These are phyloP conservation scores for Hymenoscyphus salicellus DNA, from an alignment of 2,329 filamentous ascomycete species.

Conservation along the genomic window DNA sequence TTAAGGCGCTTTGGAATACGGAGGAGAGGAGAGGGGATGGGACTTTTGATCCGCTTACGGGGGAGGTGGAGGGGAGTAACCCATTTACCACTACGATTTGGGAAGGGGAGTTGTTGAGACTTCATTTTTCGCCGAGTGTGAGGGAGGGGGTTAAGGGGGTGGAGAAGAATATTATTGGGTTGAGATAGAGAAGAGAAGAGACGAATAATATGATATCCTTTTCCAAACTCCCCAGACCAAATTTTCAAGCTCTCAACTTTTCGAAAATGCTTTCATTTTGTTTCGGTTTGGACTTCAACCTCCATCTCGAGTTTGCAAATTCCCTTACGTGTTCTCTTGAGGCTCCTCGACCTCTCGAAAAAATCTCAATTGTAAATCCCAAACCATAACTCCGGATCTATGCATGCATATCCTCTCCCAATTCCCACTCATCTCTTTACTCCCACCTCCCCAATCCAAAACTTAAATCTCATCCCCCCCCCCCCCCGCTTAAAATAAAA, in stretches of 20 bases:
- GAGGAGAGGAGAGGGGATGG: constrained; percentile 93
- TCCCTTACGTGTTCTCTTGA: no score
- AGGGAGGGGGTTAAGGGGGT: constrained; percentile 68
- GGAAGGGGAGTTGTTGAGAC: constrained; percentile 84
- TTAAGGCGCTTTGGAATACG: constrained; percentile 86
- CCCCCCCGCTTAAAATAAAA: not conserved
- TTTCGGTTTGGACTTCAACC: no score
- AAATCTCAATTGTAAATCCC: no score
- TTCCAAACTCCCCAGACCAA: not conserved
- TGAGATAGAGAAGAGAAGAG: constrained; percentile 23
- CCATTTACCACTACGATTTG: constrained; percentile 87
- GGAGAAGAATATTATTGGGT: constrained; percentile 54
- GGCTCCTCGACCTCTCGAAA: no score
- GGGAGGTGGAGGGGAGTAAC: constrained; percentile 80
- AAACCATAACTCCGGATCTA: no score
- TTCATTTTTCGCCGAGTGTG: constrained; percentile 84
- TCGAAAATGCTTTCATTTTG: no score
- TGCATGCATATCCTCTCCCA: no score
- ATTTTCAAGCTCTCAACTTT: no score
- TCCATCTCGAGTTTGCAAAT: no score
- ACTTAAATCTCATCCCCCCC: not conserved
- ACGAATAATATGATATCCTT: not conserved
- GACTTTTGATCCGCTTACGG: constrained; percentile 69
- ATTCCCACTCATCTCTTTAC: not conserved
- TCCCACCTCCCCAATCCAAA: not conserved